Evolutionary conservation across 805 yeast genomes (phyloP).

Genomic region (Hanseniaspora vineae): DNA sequence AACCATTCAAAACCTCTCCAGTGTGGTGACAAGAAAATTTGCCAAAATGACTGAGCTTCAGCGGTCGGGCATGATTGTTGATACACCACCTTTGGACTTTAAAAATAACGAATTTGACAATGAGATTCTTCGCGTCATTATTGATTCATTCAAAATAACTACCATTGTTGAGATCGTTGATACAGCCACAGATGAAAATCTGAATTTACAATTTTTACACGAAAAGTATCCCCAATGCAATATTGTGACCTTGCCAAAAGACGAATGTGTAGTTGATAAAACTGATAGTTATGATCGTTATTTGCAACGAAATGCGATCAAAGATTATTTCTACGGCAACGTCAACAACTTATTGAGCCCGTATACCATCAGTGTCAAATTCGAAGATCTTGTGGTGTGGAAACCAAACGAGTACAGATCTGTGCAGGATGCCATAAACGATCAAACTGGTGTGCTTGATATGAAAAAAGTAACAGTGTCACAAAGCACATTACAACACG

Average conservation of each 20-base stretch:
- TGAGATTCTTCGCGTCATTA: conserved; percentile 2
- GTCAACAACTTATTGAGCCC: conserved; percentile 55
- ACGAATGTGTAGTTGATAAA: conserved; percentile 66
- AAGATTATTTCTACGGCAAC: conserved; percentile 84
- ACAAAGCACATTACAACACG: conserved; percentile 52
- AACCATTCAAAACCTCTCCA: conserved; percentile 35
- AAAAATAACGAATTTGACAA: neutral
- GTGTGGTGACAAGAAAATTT: conserved; percentile 26
- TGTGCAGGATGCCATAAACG: conserved; percentile 15
- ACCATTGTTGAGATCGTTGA: conserved; percentile 8
- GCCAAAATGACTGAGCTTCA: conserved; percentile 18
- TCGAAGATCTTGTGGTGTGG: conserved; percentile 46
- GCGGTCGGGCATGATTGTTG: conserved; percentile 22
- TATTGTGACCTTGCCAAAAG: conserved; percentile 47
- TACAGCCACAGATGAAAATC: neutral
- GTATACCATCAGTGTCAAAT: conserved; percentile 64
- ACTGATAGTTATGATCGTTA: conserved; percentile 60
- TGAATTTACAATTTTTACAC: neutral
- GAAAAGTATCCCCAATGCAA: conserved; percentile 2
- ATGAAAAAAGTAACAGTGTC: conserved; percentile 30
- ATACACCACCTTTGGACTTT: conserved; percentile 17
- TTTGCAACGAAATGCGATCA: conserved; percentile 61
- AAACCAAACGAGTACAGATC: conserved; percentile 30
- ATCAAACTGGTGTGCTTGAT: conserved; percentile 6
- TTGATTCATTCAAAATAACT: conserved; percentile 13